These are phyloP conservation scores for Oryza glumipatula DNA, from an alignment of 176 grass and related monocot genomes.

Conservation along the genomic window DNA sequence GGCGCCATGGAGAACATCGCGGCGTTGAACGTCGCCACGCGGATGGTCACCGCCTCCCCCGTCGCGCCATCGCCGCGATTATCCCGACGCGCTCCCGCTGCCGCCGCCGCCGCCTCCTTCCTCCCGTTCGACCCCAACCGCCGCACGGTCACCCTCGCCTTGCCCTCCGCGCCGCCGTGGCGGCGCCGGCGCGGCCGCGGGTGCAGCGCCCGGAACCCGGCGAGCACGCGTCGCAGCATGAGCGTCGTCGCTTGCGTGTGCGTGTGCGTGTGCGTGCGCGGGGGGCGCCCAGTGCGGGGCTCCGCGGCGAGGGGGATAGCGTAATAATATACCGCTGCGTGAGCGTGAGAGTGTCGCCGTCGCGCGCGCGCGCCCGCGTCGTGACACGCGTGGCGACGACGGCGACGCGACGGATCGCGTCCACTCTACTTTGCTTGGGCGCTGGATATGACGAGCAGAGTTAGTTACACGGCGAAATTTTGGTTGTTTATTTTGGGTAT, in stretches of 20 bases:
- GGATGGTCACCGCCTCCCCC: constrained; percentile 48
- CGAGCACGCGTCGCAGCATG: constrained; percentile 53
- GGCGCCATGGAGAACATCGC: constrained; percentile 98
- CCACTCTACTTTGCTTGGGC: constrained; percentile 18
- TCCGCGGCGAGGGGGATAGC: neutral
- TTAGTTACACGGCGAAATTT: constrained; percentile 6
- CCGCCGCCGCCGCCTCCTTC: neutral
- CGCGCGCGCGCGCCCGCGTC: neutral
- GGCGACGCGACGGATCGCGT: constrained; percentile 1
- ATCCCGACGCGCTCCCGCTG: neutral
- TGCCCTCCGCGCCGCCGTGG: constrained; percentile 7
- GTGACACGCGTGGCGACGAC: constrained; percentile 29
- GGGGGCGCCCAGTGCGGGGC: neutral
- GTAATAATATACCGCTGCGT: constrained; percentile 28
- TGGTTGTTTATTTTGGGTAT: neutral
- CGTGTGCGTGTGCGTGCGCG: neutral
- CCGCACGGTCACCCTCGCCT: constrained; percentile 48
- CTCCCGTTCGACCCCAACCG: constrained; percentile 19
- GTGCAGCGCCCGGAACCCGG: constrained; percentile 41
- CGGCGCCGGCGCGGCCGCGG: constrained; percentile 57
- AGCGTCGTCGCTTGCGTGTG: constrained; percentile 11
- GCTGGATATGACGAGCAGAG: neutral
- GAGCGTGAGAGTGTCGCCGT: neutral
- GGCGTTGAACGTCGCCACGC: constrained; percentile 94
- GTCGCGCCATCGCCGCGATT: neutral